A percentile compares a stretch with the other conserved stretches of the same genome.
Evolutionary conservation across 805 yeast genomes (phyloP).

Genomic region (Candida andamanensis): DNA sequence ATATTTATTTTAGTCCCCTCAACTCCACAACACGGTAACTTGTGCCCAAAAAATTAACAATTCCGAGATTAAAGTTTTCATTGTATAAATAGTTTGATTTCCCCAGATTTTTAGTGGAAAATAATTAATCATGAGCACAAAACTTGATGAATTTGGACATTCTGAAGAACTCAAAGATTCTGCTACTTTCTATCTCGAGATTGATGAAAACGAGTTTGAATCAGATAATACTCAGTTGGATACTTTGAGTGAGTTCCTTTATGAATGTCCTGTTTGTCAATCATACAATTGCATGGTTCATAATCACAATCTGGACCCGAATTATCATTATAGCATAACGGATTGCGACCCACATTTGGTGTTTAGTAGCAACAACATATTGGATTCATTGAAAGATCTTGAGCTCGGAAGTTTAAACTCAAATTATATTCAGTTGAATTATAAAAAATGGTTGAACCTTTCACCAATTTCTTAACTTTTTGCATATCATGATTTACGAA

Average conservation of each 20-base stretch:
- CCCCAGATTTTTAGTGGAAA: too few relatives aligned
- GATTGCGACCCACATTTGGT: background rate
- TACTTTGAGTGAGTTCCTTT: slow-evolving; percentile 8
- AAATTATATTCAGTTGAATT: slow-evolving; percentile 12
- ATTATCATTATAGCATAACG: background rate
- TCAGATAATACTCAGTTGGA: background rate
- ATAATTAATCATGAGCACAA: too few relatives aligned
- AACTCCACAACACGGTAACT: too few relatives aligned
- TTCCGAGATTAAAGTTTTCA: too few relatives aligned
- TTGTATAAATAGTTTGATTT: too few relatives aligned
- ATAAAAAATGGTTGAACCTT: slow-evolving; percentile 22
- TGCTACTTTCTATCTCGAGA: background rate
- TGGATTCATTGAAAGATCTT: slow-evolving; percentile 4
- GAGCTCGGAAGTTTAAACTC: slow-evolving; percentile 1
- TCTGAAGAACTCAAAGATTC: background rate
- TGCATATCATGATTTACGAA: background rate
- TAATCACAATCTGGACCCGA: background rate
- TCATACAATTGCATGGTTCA: slow-evolving; percentile 5
- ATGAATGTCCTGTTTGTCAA: slow-evolving; percentile 17
- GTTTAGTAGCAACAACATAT: slow-evolving; percentile 2
- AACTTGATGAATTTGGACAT: background rate
- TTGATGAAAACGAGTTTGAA: background rate
- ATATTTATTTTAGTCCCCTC: too few relatives aligned
- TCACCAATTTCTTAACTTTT: slow-evolving; percentile 3
- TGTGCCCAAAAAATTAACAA: too few relatives aligned